These are phyloP conservation scores for Alternaria novae-zelandiae DNA, from an alignment of 2,329 filamentous ascomycete species.

Conservation along the genomic window DNA sequence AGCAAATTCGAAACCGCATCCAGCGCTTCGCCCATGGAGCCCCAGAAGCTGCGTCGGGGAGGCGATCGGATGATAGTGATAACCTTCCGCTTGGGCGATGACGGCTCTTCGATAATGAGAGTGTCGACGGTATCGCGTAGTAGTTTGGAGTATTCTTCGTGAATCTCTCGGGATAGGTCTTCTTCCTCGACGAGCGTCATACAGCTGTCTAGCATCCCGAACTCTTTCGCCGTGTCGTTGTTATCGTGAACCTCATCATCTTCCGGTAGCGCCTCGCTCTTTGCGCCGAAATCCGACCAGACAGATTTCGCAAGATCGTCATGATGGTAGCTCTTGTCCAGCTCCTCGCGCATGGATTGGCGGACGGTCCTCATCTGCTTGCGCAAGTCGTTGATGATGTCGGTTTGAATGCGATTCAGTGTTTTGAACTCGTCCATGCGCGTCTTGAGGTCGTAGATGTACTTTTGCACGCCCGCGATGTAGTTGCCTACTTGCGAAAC, in stretches of 20 bases:
- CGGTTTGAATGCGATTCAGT: constrained; percentile 40
- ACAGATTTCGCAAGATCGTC: background rate
- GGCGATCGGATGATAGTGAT: constrained; percentile 21
- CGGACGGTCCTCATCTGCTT: constrained; percentile 26
- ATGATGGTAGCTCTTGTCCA: background rate
- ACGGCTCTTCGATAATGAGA: constrained; percentile 1
- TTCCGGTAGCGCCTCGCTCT: background rate
- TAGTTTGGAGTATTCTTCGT: constrained; percentile 4
- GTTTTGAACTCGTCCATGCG: constrained; percentile 43
- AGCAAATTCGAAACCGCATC: constrained; percentile 24
- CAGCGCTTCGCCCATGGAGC: constrained; percentile 26
- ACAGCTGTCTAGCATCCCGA: constrained; percentile 21
- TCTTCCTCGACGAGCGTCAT: constrained; percentile 10
- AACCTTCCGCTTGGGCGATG: background rate
- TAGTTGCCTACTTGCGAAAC: constrained; percentile 34
- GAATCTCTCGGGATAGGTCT: constrained; percentile 1
- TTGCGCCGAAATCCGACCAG: background rate
- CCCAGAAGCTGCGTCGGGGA: constrained; percentile 26
- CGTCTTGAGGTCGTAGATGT: constrained; percentile 34
- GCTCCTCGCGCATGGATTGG: constrained; percentile 18
- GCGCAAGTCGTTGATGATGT: constrained; percentile 40
- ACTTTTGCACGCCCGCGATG: constrained; percentile 34
- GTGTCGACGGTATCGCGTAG: constrained; percentile 9
- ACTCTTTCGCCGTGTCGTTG: background rate
- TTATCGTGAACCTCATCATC: background rate